phyloP scores from a whole-genome alignment of 441 rosid species.

The Kokia cookei region DNA sequence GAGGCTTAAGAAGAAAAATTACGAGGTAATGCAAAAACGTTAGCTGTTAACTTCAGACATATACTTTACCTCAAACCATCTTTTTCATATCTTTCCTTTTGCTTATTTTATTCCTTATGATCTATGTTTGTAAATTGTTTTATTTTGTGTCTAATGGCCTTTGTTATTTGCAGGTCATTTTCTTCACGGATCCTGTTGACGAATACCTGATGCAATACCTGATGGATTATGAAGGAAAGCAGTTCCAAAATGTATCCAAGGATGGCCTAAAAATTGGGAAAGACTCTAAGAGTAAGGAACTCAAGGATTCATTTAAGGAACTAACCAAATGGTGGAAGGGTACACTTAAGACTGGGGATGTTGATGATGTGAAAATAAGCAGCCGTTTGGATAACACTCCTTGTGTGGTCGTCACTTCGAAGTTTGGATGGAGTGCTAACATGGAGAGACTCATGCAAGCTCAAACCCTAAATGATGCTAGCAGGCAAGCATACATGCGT shows the following conservation, averaged over 20 bases:
- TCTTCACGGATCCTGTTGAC: constrained; percentile 93
- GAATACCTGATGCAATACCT: constrained; percentile 96
- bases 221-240: constrained; percentile 90
- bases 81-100: background rate
- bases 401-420: constrained; percentile 88
- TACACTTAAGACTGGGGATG: constrained; percentile 63
- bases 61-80: background rate
- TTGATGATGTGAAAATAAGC: constrained; percentile 84
- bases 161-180: constrained; percentile 63
- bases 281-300: constrained; percentile 69
- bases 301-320: constrained; percentile 88
- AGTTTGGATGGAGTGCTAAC: constrained; percentile 94
- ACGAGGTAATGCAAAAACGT: constrained; percentile 44
- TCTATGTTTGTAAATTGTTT: background rate
- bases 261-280: constrained; percentile 89
- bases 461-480: constrained; percentile 83
- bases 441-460: constrained; percentile 97
- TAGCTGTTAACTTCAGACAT: background rate
- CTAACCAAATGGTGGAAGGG: constrained; percentile 94
- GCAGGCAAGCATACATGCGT: constrained; percentile 83
- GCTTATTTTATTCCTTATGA: background rate
- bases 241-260: constrained; percentile 93
- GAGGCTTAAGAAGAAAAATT: constrained; percentile 87
- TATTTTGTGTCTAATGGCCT: background rate
- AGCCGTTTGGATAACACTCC: constrained; percentile 87